Percentiles rank a stretch among this genome's conserved stretches.
Evolutionary conservation across 257 asterid species (phyloP).

Genomic region (Galeopsis tetrahit): DNA sequence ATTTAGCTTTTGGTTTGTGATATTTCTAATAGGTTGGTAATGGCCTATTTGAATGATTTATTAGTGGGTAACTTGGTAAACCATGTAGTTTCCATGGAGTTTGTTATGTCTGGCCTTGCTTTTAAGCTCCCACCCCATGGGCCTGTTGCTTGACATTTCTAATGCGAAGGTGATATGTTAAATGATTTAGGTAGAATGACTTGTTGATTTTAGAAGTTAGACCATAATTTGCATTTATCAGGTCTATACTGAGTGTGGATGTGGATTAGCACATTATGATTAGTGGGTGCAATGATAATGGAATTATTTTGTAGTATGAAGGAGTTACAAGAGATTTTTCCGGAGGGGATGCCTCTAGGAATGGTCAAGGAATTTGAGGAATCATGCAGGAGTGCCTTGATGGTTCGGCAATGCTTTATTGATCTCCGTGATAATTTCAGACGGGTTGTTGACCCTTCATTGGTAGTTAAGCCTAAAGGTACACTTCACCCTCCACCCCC

Average conservation of each 20-base stretch:
- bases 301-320: conserved; percentile 55
- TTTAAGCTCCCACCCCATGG: background rate
- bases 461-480: conserved; percentile 62
- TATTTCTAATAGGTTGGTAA: too few relatives aligned
- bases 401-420: conserved; percentile 78
- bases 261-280: conserved; percentile 7
- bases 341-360: conserved; percentile 91
- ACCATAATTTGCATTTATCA: background rate
- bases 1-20: too few relatives aligned
- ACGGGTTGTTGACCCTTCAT: conserved; percentile 75
- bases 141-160: too few relatives aligned
- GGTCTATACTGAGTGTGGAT: conserved; percentile 12
- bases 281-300: conserved; percentile 23
- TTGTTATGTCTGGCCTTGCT: background rate
- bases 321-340: conserved; percentile 65
- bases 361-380: conserved; percentile 95
- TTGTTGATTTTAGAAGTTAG: background rate
- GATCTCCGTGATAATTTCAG: conserved; percentile 90
- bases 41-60: background rate
- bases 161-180: too few relatives aligned
- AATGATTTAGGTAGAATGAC: background rate
- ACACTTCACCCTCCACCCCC: conserved; percentile 3
- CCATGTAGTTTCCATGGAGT: background rate
- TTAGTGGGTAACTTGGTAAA: background rate
- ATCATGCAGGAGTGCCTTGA: conserved; percentile 76